Conservation (phyloP, 441 rosid genomes). For the Daphne laureola region DNA sequence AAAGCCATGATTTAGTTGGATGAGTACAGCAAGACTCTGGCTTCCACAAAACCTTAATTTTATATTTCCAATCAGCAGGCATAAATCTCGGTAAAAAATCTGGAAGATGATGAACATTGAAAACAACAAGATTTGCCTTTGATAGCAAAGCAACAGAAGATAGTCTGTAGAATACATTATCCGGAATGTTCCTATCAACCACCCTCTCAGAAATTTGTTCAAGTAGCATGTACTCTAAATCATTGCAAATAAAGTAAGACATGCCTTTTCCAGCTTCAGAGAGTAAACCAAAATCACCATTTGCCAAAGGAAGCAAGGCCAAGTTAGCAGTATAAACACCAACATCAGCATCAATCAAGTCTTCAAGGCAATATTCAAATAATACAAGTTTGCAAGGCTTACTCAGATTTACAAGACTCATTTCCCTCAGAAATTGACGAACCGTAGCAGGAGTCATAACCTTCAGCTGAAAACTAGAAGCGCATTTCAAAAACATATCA, state of each 20-base stretch:
- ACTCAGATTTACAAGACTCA: constrained; percentile 39
- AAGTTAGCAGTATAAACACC: constrained; percentile 51
- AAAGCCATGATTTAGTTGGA: constrained; percentile 84
- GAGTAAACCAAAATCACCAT: constrained; percentile 75
- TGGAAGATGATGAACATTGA: constrained; percentile 49
- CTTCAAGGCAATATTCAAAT: constrained; percentile 95
- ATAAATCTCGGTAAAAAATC: constrained; percentile 69
- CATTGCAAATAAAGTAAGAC: constrained; percentile 67
- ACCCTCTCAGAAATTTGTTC: constrained; percentile 62
- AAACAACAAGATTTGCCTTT: constrained; percentile 56
- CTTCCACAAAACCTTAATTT: constrained; percentile 64
- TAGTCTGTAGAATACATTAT: constrained; percentile 53
- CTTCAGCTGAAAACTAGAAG: constrained; percentile 58
- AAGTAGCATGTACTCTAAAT: constrained; percentile 67
- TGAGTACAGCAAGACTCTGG: constrained; percentile 53
- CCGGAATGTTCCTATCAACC: constrained; percentile 68
- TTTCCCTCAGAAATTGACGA: constrained; percentile 69
- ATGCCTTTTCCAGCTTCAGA: constrained; percentile 48
- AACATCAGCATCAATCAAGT: constrained; percentile 79
- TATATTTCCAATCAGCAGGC: constrained; percentile 83
- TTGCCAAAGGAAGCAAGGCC: constrained; percentile 85
- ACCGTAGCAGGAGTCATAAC: constrained; percentile 89
- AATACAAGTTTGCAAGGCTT: constrained; percentile 66
- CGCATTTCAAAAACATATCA: constrained; percentile 67
- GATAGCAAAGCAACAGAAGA: constrained; percentile 62